Evolutionary conservation across 805 yeast genomes (phyloP), one percentile per base, ranked within the genome.

Genomic region (Starmera amethionina): DNA sequence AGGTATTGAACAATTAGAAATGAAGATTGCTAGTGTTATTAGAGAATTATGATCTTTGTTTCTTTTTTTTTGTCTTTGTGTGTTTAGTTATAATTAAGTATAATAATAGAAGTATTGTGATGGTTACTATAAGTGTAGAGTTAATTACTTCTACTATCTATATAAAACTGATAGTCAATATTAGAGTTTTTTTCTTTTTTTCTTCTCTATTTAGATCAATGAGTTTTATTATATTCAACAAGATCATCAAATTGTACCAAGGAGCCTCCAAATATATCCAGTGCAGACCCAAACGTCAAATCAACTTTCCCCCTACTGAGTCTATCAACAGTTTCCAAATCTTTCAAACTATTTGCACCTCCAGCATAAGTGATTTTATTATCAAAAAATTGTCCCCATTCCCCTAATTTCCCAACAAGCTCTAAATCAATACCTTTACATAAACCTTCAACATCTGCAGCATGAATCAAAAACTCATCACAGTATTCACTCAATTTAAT

Each of bases 361-460:
- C 99, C 99, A 28, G 98, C 99, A 59, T 93, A 93, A 3, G 90
- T 95, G 5, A 86, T 77, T 30, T 83, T 88, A 2, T 84, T 68
- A 25, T 71, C 74, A 5, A 33, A 12, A 33, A 48, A 35, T 15
- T 43, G 41, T 22, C 77, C 71, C 97, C 97, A 93, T 48, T 80
- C 76, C 18, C 87, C 87, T 33, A 93, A 64, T 41, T 72, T 72
- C 25, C 44, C 42, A 5, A 93, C 97, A 34, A 93, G 65, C 14
- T 77, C 73, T 54, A 79, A 79, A 54, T 93, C 99, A 30, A 93
- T 84, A 1, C 99, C 99, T 34, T 77, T 73, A 58, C 98, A 93
- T 14, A 93, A 68, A 0, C 99, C 99, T 62, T 93, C 99, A 4
- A 93, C 97, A 60, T 93, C 98, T 0, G 98, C 99, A 4, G 98